Conservation (phyloP, 495 filamentous ascomycete genomes). For the Bathelium albidoporum region DNA sequence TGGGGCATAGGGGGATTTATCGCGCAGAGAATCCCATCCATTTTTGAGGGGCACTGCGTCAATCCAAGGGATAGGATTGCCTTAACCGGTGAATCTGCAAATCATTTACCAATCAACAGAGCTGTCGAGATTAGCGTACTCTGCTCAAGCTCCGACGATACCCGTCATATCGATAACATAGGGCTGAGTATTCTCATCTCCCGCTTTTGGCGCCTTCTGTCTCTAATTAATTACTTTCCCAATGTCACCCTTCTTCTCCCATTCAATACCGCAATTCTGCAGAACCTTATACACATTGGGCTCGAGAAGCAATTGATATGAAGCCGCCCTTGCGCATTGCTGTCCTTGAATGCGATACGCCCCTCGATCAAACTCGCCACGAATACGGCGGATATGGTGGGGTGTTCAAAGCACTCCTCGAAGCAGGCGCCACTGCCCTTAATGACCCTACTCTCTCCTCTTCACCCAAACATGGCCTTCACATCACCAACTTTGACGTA, state of each 20-base stretch:
- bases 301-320: no score
- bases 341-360: slow-evolving; percentile 73
- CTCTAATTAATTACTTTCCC: no score
- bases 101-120: neutral
- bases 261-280: neutral
- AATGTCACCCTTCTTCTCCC: neutral
- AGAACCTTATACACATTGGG: neutral
- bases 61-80: neutral
- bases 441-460: slow-evolving; percentile 31
- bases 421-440: slow-evolving; percentile 37
- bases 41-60: neutral
- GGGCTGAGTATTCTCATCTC: neutral
- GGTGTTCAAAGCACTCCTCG: slow-evolving; percentile 57
- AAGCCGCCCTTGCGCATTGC: slow-evolving; percentile 62
- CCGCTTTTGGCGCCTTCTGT: neutral
- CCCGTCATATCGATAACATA: neutral
- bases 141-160: neutral
- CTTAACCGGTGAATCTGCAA: neutral
- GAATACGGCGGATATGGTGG: slow-evolving; percentile 65
- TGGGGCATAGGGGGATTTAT: neutral
- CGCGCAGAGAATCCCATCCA: neutral
- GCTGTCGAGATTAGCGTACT: neutral
- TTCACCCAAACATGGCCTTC: slow-evolving; percentile 33
- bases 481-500: slow-evolving; percentile 58
- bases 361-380: slow-evolving; percentile 41